Evolutionary conservation across 2,329 filamentous ascomycete genomes (phyloP).

Genomic region (Ophiostoma himal-ulmi): DNA sequence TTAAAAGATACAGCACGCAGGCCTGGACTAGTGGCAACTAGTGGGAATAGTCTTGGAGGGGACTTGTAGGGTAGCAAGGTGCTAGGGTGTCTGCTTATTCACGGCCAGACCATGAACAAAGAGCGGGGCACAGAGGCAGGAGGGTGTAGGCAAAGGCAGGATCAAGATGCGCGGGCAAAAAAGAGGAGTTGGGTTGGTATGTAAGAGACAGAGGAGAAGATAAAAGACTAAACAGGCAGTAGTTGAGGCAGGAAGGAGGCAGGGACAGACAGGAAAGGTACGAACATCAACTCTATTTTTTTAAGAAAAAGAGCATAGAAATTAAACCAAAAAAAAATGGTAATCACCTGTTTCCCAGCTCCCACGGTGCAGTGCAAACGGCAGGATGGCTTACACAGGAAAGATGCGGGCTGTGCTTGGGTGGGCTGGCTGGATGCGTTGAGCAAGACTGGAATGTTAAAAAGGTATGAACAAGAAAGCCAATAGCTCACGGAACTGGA

Average conservation of each 20-base stretch:
- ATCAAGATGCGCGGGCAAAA: not conserved
- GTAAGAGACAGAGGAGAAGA: not conserved
- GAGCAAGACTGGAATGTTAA: not conserved
- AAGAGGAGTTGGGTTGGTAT: not conserved
- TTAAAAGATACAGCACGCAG: not conserved
- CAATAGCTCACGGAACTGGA: not conserved
- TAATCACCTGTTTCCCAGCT: not conserved
- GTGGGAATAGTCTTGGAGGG: not conserved
- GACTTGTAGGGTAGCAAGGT: not conserved
- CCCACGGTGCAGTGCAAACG: not conserved
- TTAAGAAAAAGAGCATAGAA: not conserved
- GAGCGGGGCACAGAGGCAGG: not conserved
- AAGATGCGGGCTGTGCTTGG: not conserved
- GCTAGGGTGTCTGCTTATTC: slow-evolving; percentile 3
- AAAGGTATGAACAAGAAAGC: too few relatives aligned
- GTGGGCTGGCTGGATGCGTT: not conserved
- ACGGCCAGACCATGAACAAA: slow-evolving; percentile 7
- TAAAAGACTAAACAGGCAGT: not conserved
- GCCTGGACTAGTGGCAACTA: not conserved
- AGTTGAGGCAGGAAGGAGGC: not conserved
- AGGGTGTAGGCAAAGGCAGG: not conserved
- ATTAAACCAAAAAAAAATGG: not conserved
- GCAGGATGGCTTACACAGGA: not conserved
- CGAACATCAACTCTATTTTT: not conserved
- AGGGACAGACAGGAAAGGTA: not conserved